Conservation (phyloP, 257 asterid species). For the Nicotiana benthamiana region DNA sequence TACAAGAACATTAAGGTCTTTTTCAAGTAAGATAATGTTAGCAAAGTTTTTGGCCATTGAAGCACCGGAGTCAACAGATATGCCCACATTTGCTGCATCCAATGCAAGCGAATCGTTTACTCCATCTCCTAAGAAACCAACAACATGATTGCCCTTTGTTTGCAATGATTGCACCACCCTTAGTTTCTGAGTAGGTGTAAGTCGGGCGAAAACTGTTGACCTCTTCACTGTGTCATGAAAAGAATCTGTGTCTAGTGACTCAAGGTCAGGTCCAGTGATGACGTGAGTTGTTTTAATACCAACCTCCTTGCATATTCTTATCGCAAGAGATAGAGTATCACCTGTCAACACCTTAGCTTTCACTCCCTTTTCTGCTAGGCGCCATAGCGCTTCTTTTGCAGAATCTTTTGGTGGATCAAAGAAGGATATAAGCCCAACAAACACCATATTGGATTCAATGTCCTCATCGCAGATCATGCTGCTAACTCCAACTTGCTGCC, state of each 20-base stretch:
- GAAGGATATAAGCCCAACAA: slow-evolving; percentile 16
- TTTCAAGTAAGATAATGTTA: slow-evolving; percentile 18
- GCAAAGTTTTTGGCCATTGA: slow-evolving; percentile 14
- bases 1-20: slow-evolving; percentile 19
- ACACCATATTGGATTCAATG: slow-evolving; percentile 14
- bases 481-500: background rate
- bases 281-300: slow-evolving; percentile 15
- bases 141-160: slow-evolving; percentile 10
- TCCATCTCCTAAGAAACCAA: slow-evolving; percentile 18
- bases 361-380: slow-evolving; percentile 17
- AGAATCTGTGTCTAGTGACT: slow-evolving; percentile 18
- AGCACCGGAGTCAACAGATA: slow-evolving; percentile 19
- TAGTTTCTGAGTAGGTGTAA: slow-evolving; percentile 17
- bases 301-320: slow-evolving; percentile 22
- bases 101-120: slow-evolving; percentile 19
- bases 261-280: slow-evolving; percentile 18
- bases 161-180: slow-evolving; percentile 16
- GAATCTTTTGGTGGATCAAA: slow-evolving; percentile 19
- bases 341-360: slow-evolving; percentile 20
- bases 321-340: slow-evolving; percentile 13
- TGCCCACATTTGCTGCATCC: slow-evolving; percentile 22
- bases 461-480: background rate
- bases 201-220: slow-evolving; percentile 21
- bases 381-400: slow-evolving; percentile 13
- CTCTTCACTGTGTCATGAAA: slow-evolving; percentile 14